Conservation (phyloP, 2,329 filamentous ascomycete species). For the Gremmenia infestans region DNA sequence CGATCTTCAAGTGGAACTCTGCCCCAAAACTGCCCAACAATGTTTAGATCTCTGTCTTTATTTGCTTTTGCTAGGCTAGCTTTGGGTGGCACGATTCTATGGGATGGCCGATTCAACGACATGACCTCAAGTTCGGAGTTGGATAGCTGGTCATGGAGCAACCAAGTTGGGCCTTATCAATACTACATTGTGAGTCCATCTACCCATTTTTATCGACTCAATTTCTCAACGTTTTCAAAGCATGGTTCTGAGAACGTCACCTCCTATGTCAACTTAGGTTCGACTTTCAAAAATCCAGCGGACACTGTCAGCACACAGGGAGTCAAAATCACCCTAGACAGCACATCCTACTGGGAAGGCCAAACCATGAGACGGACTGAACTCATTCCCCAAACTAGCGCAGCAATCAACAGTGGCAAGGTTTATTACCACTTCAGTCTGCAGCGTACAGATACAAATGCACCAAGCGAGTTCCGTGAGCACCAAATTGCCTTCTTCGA, state of each 20-base stretch:
- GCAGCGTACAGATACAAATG: conserved; percentile 52
- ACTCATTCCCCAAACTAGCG: conserved; percentile 64
- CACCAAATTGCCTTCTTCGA: conserved; percentile 62
- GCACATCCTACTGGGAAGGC: conserved; percentile 62
- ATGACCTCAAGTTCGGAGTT: conserved; percentile 48
- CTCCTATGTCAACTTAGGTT: conserved; percentile 40
- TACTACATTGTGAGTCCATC: conserved; percentile 53
- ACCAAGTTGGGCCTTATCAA: conserved; percentile 63
- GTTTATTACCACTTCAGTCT: conserved; percentile 71
- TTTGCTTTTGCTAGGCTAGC: conserved; percentile 1
- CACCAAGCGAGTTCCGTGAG: conserved; percentile 56
- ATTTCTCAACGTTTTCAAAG: not conserved
- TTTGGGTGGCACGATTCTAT: conserved; percentile 43
- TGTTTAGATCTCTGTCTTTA: not conserved
- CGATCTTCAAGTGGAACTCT: not conserved
- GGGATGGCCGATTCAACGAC: conserved; percentile 62
- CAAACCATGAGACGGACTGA: conserved; percentile 68
- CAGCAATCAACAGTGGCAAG: conserved; percentile 59
- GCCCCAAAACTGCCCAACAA: not conserved
- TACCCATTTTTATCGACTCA: not conserved
- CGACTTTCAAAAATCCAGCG: conserved; percentile 42
- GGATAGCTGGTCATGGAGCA: conserved; percentile 57
- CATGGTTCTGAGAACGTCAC: conserved; percentile 48
- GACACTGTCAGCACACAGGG: conserved; percentile 57
- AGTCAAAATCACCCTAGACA: conserved; percentile 58